These are phyloP conservation scores for Citrus sp. DNA, from an alignment of 345 rosid species.

Conservation along the genomic window DNA sequence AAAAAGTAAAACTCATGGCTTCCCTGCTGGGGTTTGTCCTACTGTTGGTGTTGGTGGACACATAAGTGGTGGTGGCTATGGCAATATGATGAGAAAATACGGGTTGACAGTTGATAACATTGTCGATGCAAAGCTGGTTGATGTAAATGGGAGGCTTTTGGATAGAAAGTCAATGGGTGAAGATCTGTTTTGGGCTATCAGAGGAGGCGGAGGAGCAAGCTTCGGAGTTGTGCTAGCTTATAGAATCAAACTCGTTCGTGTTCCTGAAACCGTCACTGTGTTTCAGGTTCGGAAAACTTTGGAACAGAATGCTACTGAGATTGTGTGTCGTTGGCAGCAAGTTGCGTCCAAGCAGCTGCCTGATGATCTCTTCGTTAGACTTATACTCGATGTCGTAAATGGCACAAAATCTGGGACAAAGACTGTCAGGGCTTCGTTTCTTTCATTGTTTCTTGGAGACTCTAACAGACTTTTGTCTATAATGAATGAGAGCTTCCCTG, in stretches of 20 bases:
- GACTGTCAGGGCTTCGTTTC: conserved; percentile 42
- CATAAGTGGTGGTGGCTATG: conserved; percentile 65
- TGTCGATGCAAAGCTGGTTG: conserved; percentile 51
- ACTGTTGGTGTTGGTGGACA: conserved; percentile 78
- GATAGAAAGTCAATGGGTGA: conserved; percentile 69
- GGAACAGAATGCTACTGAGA: conserved; percentile 43
- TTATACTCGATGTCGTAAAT: conserved; percentile 20
- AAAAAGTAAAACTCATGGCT: conserved; percentile 50
- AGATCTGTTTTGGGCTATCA: conserved; percentile 69
- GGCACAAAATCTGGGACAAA: conserved; percentile 14
- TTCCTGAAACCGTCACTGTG: conserved; percentile 53
- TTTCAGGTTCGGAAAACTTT: conserved; percentile 36
- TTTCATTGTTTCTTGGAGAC: conserved; percentile 45
- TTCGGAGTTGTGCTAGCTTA: conserved; percentile 58
- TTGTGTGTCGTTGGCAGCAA: conserved; percentile 48
- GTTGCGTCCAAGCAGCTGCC: conserved; percentile 35
- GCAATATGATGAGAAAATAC: conserved; percentile 58
- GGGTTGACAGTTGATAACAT: conserved; percentile 56
- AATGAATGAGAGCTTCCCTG: conserved; percentile 42
- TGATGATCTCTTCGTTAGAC: conserved; percentile 42
- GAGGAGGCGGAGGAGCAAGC: conserved; percentile 74
- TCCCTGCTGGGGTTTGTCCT: conserved; percentile 68
- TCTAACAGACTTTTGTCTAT: conserved; percentile 25
- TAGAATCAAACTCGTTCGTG: conserved; percentile 47
- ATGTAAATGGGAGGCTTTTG: conserved; percentile 49